Evolutionary conservation across 768 basidiomycete genomes (phyloP).

Genomic region (Neoboletus brunneissimus): DNA sequence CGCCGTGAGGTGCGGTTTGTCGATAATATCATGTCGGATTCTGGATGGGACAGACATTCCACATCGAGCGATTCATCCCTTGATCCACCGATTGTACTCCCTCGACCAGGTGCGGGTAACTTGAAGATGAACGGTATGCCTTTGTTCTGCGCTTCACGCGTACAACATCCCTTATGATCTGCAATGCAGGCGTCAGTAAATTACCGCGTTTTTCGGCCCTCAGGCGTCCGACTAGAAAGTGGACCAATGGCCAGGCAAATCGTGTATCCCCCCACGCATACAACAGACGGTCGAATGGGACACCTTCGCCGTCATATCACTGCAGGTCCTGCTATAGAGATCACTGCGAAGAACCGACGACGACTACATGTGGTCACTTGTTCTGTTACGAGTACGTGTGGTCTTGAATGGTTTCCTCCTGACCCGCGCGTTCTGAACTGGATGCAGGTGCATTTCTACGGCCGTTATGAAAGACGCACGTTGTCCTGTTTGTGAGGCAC

Average conservation of each 20-base stretch:
- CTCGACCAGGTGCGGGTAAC: slow-evolving; percentile 9
- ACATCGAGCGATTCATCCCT: slow-evolving; percentile 31
- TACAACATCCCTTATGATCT: neutral
- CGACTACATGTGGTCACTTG: slow-evolving; percentile 62
- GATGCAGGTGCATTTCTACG: slow-evolving; percentile 50
- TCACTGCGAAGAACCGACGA: slow-evolving; percentile 52
- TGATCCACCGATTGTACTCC: slow-evolving; percentile 21
- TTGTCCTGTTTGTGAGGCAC: slow-evolving; percentile 53
- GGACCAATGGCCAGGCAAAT: slow-evolving; percentile 13
- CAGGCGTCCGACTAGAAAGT: slow-evolving; percentile 19
- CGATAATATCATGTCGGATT: slow-evolving; percentile 31
- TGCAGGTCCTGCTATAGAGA: slow-evolving; percentile 51
- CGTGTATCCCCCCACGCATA: neutral
- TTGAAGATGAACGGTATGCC: slow-evolving; percentile 23
- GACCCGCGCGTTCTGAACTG: neutral
- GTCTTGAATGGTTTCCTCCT: neutral
- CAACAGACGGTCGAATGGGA: slow-evolving; percentile 10
- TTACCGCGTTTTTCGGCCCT: slow-evolving; percentile 32
- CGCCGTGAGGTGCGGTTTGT: slow-evolving; percentile 36
- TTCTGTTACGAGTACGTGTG: slow-evolving; percentile 48
- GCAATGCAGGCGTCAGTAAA: slow-evolving; percentile 26
- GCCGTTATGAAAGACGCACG: slow-evolving; percentile 43
- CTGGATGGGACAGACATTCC: slow-evolving; percentile 30
- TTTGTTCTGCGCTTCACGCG: neutral
- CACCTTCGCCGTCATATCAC: slow-evolving; percentile 31